phyloP scores from a whole-genome alignment of 305 asterid species.

The Withania somnifera region DNA sequence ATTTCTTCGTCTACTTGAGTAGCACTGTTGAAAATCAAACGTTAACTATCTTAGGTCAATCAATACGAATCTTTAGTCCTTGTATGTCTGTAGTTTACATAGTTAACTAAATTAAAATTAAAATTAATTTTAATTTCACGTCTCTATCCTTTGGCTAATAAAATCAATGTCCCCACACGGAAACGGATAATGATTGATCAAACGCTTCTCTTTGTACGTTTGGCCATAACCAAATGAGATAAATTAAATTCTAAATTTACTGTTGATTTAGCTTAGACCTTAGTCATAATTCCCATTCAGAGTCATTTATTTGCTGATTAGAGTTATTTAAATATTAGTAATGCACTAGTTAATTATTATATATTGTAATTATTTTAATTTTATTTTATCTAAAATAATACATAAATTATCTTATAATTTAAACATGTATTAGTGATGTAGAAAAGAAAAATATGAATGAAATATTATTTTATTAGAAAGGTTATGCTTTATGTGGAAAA shows the following conservation, averaged over 20 bases:
- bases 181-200: background rate
- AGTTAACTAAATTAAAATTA: background rate
- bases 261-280: too few relatives aligned
- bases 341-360: too few relatives aligned
- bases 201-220: background rate
- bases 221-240: background rate
- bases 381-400: too few relatives aligned
- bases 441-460: too few relatives aligned
- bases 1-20: background rate
- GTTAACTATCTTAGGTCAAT: background rate
- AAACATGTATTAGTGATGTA: too few relatives aligned
- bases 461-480: too few relatives aligned
- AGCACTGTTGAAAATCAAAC: background rate
- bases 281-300: too few relatives aligned
- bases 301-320: too few relatives aligned
- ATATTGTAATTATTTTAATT: too few relatives aligned
- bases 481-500: too few relatives aligned
- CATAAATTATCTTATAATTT: too few relatives aligned
- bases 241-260: background rate
- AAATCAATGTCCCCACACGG: background rate
- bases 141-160: background rate
- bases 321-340: too few relatives aligned
- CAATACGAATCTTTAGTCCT: background rate
- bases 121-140: background rate
- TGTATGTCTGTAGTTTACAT: background rate